phyloP scores from a whole-genome alignment of 2,329 filamentous ascomycete species.

The Xylariaceae sp. region DNA sequence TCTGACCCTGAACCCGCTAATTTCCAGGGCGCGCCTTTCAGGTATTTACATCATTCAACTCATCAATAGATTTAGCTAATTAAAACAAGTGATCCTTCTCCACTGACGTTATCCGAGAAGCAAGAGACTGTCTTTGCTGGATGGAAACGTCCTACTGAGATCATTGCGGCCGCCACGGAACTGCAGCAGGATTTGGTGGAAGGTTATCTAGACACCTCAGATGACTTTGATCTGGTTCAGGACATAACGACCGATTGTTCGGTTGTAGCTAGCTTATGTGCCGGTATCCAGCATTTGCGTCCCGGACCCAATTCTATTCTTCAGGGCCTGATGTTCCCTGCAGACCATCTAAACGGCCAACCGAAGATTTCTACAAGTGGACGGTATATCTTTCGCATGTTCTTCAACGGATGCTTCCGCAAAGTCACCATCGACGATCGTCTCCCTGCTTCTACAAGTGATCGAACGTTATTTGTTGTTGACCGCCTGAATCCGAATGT shows the following conservation, averaged over 20 bases:
- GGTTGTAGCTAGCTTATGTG: constrained; percentile 91
- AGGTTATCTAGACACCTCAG: constrained; percentile 35
- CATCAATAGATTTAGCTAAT: constrained; percentile 10
- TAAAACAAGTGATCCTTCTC: constrained; percentile 59
- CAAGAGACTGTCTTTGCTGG: constrained; percentile 74
- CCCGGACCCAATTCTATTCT: constrained; percentile 68
- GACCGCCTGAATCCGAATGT: constrained; percentile 78
- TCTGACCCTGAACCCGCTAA: constrained; percentile 54
- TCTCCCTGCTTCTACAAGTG: constrained; percentile 71
- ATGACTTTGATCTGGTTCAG: constrained; percentile 79
- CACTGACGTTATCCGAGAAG: constrained; percentile 67
- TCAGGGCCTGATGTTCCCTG: constrained; percentile 70
- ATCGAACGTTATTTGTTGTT: constrained; percentile 78
- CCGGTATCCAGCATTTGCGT: constrained; percentile 66
- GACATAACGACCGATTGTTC: constrained; percentile 96
- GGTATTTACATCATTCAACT: constrained; percentile 43
- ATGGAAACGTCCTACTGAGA: constrained; percentile 75
- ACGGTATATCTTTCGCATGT: constrained; percentile 86
- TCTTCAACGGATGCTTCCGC: constrained; percentile 92
- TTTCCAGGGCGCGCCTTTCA: constrained; percentile 63
- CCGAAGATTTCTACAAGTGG: constrained; percentile 71
- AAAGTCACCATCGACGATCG: constrained; percentile 86
- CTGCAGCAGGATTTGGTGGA: constrained; percentile 1
- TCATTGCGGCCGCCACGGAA: constrained; percentile 43
- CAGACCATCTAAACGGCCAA: constrained; percentile 52